Evolutionary conservation across 73 alveolate genomes (phyloP), one percentile per base, ranked within the genome.

Genomic region (Paramecium sonneborni): DNA sequence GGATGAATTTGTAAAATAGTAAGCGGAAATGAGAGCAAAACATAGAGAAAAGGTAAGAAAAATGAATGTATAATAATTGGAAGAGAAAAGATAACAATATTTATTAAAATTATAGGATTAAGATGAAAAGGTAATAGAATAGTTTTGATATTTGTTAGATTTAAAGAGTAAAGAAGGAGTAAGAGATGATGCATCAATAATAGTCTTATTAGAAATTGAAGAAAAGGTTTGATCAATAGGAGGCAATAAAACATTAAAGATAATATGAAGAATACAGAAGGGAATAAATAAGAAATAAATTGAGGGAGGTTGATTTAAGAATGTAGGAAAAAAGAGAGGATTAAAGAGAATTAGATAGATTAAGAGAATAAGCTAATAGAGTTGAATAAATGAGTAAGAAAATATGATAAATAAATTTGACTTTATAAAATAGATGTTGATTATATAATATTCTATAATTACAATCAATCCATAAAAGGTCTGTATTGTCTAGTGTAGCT

Each of bases 171-270:
- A 79, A 46, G 55, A 41, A 24, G n/a, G 69, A 79, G 12, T 6
- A 79, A 79, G 90, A 79, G 15, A 14, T 6, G 14, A 7, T 23
- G 6, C 15, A 20, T 24, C 32, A 79, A 46, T 24, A 79, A 79
- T 43, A 79, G 14, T 44, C 72, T 24, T 79, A 79, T 43, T 46
- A 38, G 4, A 79, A 79, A 79, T 6, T 79, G 28, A 79, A 44
- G 32, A 79, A 79, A 34, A 43, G 44, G 24, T 46, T 39, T 79
- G 90, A 79, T 46, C 23, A 79, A 34, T 34, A 79, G 14, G 90
- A 79, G 11, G 90, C 90, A 7, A 79, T 79, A 5, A 79, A 79
- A 79, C 90, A 79, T 46, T 12, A 79, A 79, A 79, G 48, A 79
- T 79, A 79, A 44, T 79, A 18, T 21, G 90, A 79, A 24, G 90